Conservation (phyloP, 148 eudicot genomes). For the Silene conica region DNA sequence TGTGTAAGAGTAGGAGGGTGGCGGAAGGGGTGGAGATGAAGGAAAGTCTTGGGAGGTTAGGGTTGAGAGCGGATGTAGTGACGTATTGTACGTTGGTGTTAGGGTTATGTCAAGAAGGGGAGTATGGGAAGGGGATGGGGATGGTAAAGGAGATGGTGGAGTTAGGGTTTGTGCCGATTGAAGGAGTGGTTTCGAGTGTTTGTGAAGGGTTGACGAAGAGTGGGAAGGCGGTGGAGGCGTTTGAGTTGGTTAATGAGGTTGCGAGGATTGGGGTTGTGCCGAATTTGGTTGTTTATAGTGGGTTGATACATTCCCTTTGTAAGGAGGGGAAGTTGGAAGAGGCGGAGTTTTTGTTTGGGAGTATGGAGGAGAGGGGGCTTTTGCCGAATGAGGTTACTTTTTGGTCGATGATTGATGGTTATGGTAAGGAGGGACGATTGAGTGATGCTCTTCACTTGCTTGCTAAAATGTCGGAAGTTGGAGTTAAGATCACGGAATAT, state of each 20-base stretch:
- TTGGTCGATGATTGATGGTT: constrained; percentile 54
- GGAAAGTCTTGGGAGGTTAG: constrained; percentile 39
- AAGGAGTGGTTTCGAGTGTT: constrained; percentile 56
- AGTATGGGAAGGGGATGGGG: constrained; percentile 39
- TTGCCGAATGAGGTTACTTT: constrained; percentile 59
- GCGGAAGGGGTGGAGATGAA: constrained; percentile 63
- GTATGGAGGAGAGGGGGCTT: constrained; percentile 53
- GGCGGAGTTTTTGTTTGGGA: constrained; percentile 42
- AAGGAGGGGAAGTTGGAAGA: constrained; percentile 58
- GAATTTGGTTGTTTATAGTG: constrained; percentile 59
- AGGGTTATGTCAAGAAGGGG: constrained; percentile 56
- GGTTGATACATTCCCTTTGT: constrained; percentile 58
- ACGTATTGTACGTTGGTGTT: constrained; percentile 67
- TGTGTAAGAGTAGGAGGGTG: constrained; percentile 54
- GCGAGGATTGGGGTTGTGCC: constrained; percentile 45
- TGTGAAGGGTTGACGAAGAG: constrained; percentile 76
- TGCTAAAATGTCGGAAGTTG: constrained; percentile 44
- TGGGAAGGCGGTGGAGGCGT: constrained; percentile 44
- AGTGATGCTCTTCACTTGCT: constrained; percentile 43
- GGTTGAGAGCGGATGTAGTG: constrained; percentile 59
- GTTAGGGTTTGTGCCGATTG: constrained; percentile 56
- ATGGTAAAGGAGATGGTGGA: constrained; percentile 58
- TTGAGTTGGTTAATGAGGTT: constrained; percentile 42
- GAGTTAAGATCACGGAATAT: constrained; percentile 43
- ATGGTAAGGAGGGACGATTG: constrained; percentile 53